phyloP scores from a whole-genome alignment of 2,329 filamentous ascomycete species.

The Epichloe sibirici region DNA sequence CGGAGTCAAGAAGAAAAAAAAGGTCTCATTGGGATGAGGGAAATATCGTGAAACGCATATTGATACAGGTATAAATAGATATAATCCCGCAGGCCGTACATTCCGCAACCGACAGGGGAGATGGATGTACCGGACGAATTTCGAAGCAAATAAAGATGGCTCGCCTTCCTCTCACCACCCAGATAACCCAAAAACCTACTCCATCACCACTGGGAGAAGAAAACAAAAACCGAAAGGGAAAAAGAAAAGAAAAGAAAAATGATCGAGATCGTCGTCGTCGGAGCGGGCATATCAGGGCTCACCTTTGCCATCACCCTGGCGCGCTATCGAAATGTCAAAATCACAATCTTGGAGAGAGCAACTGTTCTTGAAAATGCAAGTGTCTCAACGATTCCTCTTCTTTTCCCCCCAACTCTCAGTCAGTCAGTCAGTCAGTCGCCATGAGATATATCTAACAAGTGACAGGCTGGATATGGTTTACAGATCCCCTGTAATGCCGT shows the following conservation, averaged over 20 bases:
- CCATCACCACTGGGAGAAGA: neutral
- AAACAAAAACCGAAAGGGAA: neutral
- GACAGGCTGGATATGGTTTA: conserved; percentile 9
- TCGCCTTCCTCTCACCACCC: no score
- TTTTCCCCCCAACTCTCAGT: no score
- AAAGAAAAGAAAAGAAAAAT: neutral
- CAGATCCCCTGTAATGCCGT: conserved; percentile 11
- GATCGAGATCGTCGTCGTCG: conserved; percentile 8
- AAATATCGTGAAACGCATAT: no score
- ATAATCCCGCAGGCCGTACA: no score
- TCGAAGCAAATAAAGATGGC: no score
- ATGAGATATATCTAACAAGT: neutral
- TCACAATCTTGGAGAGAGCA: conserved; percentile 8
- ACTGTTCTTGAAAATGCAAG: neutral
- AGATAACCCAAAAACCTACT: no score
- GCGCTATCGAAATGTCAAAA: conserved; percentile 1
- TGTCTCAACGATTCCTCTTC: neutral
- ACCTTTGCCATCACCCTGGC: conserved; percentile 6
- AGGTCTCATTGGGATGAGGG: no score
- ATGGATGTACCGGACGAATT: no score
- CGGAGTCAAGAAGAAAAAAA: no score
- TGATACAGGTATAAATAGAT: no score
- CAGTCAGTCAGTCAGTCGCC: no score
- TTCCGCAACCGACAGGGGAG: no score
- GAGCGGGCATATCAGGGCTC: conserved; percentile 10